Conservation (phyloP, 2,329 filamentous ascomycete species). For the Botryotinia narcissicola region DNA sequence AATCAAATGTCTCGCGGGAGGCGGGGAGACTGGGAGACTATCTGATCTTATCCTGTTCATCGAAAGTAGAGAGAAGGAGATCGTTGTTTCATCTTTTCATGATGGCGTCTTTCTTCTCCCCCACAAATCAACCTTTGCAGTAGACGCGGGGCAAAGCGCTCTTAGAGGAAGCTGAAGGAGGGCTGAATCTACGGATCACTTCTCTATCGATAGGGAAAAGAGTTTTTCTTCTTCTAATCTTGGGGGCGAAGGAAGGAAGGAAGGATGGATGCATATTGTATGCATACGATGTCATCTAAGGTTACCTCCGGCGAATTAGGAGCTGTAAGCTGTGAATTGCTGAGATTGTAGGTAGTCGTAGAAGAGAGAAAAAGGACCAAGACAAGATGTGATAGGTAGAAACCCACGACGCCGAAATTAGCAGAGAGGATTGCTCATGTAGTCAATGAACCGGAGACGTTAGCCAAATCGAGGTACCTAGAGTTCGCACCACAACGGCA, state of each 20-base stretch:
- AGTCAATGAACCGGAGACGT: conserved; percentile 9
- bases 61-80: not conserved
- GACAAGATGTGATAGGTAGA: conserved; percentile 11
- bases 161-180: conserved; percentile 13
- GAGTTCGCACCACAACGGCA: not conserved
- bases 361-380: not conserved
- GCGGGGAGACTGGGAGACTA: conserved; percentile 14
- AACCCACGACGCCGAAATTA: conserved; percentile 5
- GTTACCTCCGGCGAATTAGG: conserved; percentile 15
- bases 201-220: conserved; percentile 18
- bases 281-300: conserved; percentile 13
- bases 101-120: conserved; percentile 9
- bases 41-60: not conserved
- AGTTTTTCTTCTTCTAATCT: not conserved
- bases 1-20: conserved; percentile 1
- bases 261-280: conserved; percentile 13
- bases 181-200: conserved; percentile 17
- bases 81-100: conserved; percentile 17
- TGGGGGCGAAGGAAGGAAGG: conserved; percentile 12
- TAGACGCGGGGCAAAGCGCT: conserved; percentile 22
- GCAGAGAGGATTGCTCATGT: conserved; percentile 11
- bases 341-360: not conserved
- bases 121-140: conserved; percentile 16
- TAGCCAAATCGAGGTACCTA: conserved; percentile 14
- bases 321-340: conserved; percentile 9